Percentiles rank a stretch among this genome's conserved stretches.
These are phyloP conservation scores for Candolleomyces aberdarensis DNA, from an alignment of 768 basidiomycete species.

Conservation along the genomic window DNA sequence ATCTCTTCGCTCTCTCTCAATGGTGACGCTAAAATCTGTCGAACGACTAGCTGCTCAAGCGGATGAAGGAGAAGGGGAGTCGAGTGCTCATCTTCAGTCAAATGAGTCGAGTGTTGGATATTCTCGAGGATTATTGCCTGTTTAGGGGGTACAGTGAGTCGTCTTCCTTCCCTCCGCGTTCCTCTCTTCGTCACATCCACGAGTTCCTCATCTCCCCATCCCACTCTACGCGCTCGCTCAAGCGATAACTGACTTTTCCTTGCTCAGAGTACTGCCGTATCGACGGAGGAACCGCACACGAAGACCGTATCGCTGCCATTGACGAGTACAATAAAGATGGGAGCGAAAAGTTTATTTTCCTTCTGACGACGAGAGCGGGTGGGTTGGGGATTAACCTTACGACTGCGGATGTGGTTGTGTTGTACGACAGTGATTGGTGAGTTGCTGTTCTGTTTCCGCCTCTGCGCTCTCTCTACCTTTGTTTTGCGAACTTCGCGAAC, in stretches of 20 bases:
- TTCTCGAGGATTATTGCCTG: constrained; percentile 94
- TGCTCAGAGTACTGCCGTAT: constrained; percentile 89
- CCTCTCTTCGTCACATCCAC: too few species aligned
- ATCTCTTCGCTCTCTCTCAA: too few species aligned
- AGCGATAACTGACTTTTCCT: too few species aligned
- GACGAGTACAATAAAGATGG: constrained; percentile 96
- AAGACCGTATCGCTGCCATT: constrained; percentile 92
- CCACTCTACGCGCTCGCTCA: constrained; percentile 7
- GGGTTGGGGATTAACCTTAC: constrained; percentile 97
- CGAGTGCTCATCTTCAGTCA: constrained; percentile 97
- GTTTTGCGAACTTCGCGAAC: too few species aligned
- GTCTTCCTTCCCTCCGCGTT: constrained; percentile 4
- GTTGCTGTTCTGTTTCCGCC: constrained; percentile 11
- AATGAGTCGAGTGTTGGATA: constrained; percentile 99
- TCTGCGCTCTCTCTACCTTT: background rate
- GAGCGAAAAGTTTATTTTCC: constrained; percentile 94
- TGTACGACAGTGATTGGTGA: constrained; percentile 96
- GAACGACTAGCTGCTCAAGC: constrained; percentile 50
- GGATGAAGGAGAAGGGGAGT: constrained; percentile 91
- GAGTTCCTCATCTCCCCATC: too few species aligned
- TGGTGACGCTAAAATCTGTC: too few species aligned
- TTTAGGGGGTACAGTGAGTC: constrained; percentile 83
- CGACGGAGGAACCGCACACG: constrained; percentile 93
- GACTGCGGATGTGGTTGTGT: constrained; percentile 88
- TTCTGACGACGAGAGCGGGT: constrained; percentile 94